Evolutionary conservation across 192 early-diverging fungal species (phyloP).

Genomic region (Gamsiella multidivaricata): DNA sequence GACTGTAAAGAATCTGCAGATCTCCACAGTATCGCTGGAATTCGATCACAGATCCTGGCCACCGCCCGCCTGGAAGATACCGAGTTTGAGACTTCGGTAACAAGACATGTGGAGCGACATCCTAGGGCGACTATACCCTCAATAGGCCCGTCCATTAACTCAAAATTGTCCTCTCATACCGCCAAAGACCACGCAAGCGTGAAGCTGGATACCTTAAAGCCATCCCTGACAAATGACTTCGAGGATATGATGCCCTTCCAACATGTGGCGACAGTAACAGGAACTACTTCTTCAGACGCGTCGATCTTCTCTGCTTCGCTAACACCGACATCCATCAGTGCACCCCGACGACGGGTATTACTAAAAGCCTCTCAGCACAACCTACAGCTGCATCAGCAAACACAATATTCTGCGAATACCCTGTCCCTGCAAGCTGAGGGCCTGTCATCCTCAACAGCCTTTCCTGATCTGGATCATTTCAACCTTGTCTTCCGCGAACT

Average conservation of each 20-base stretch:
- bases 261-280: background rate
- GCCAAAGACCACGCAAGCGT: background rate
- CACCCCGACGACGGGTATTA: background rate
- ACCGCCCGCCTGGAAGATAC: constrained; percentile 1
- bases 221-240: background rate
- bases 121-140: too few relatives aligned
- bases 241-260: background rate
- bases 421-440: background rate
- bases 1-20: background rate
- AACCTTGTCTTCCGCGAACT: constrained; percentile 17
- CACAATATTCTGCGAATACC: background rate
- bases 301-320: constrained; percentile 26
- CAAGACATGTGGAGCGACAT: too few relatives aligned
- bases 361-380: background rate
- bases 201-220: background rate
- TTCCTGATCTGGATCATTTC: constrained; percentile 22
- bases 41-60: constrained; percentile 8
- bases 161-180: too few relatives aligned
- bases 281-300: background rate
- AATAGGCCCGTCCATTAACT: too few relatives aligned
- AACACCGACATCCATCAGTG: constrained; percentile 8
- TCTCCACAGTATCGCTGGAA: too few relatives aligned
- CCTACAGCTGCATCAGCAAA: background rate
- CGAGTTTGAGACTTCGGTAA: constrained; percentile 11
- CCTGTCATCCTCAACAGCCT: background rate